Base-by-base conservation (phyloP, 2,329 filamentous ascomycete species). In the Helminthosporium solani region DNA sequence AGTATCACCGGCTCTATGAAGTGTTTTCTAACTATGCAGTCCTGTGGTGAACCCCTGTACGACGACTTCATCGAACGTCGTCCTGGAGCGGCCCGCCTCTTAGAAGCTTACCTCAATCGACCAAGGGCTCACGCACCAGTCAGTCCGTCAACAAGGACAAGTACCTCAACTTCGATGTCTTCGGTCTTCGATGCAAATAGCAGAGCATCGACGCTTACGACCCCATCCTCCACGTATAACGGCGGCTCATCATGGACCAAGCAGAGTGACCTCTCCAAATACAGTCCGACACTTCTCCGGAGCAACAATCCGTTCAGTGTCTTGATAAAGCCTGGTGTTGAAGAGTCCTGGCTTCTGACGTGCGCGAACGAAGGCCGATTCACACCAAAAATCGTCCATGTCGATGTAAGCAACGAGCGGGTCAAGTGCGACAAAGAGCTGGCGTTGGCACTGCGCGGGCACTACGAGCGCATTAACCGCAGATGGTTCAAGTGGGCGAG, bases 61-160 rank as follows among this genome's bases (percentile, higher is more conserved):
- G 70, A 73, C 40, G 70, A 73, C 52, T 73, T 68, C 39, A 53
- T 67, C 36, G 70, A 73, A 51, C 48, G 53, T 14, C 59, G 66
- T 21, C 56, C 61, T 4, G 70, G 70, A 15, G 70, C 70, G 34
- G 70, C 70, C 8, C 58, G 65, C 9, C 60, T 67, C n/a, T 54
- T 73, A 0, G 69, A 71, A 59, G 61, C 61, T 1, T 68, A 63
- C 20, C 63, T 73, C 14, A 72, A 72, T 44, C 53, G 66, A 2
- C 65, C 66, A 2, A 51, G 56, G 11, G 48, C 57, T 6, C 61
- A 64, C 23, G 53, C 62, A 12, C 57, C 63, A 4, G 46, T 38
- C 15, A 61, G 55, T 12, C 49, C 61, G 8, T 48, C 62, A 20
- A 50, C 46, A 11, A 55, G 57, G 33, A 53, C 55, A 23, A 63